A percentile compares a stretch with the other conserved stretches of the same genome.
These are phyloP conservation scores for Alternaria arborescens DNA, from an alignment of 2,329 filamentous ascomycete genomes.

Conservation along the genomic window DNA sequence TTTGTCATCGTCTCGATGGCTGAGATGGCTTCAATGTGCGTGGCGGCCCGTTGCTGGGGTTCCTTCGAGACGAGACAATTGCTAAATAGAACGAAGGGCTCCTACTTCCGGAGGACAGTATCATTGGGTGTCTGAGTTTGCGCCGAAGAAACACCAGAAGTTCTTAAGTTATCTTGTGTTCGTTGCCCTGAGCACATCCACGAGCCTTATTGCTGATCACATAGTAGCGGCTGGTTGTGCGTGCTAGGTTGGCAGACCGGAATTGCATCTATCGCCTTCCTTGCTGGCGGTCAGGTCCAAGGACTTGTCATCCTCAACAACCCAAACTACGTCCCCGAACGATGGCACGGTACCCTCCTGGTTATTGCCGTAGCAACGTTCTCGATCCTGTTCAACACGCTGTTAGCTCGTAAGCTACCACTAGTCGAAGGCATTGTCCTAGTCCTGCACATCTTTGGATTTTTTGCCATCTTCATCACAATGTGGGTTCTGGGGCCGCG, in stretches of 20 bases:
- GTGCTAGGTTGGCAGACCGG: conserved; percentile 54
- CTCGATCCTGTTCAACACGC: conserved; percentile 55
- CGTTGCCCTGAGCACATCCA: not conserved
- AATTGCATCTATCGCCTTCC: conserved; percentile 42
- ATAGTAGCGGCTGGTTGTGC: conserved; percentile 50
- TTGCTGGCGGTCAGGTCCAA: conserved; percentile 42
- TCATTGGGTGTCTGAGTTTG: conserved; percentile 43
- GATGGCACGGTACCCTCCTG: conserved; percentile 62
- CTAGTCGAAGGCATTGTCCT: conserved; percentile 58
- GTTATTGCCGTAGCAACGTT: conserved; percentile 55
- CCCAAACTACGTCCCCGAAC: conserved; percentile 46
- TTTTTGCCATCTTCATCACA: conserved; percentile 47
- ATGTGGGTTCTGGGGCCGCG: conserved; percentile 42
- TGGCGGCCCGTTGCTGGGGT: too few relatives aligned
- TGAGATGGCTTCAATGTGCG: conserved; percentile 39
- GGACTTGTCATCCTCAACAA: conserved; percentile 53
- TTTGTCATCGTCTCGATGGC: conserved; percentile 38
- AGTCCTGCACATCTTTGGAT: conserved; percentile 38
- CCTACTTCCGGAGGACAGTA: conserved; percentile 41
- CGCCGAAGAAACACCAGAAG: conserved; percentile 31
- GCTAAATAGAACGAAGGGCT: conserved; percentile 7
- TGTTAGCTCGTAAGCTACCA: conserved; percentile 56
- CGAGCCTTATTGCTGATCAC: not conserved
- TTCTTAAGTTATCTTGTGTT: conserved; percentile 33
- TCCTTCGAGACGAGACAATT: too few relatives aligned